Conservation (phyloP, 2,329 filamentous ascomycete species). For the Fusarium anthophilum region DNA sequence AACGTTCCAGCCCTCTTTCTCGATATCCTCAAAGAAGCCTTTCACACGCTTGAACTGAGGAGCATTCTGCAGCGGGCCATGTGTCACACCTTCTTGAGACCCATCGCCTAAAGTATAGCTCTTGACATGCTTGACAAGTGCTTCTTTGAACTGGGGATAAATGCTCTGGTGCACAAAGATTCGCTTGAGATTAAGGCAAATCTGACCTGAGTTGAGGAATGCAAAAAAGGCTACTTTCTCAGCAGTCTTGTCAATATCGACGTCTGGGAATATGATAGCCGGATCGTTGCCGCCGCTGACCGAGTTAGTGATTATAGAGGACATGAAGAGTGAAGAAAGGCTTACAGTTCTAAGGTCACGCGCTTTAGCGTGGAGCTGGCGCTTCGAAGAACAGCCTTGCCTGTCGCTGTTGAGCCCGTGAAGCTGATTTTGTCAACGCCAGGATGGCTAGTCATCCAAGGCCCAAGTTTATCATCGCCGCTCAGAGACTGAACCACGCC, state of each 20-base stretch:
- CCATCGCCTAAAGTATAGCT: slow-evolving; percentile 59
- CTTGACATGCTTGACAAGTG: slow-evolving; percentile 49
- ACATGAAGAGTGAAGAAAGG: accelerated
- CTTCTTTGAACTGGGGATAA: slow-evolving; percentile 62
- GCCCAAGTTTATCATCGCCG: slow-evolving; percentile 69
- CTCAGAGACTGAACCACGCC: slow-evolving; percentile 69
- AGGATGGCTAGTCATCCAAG: slow-evolving; percentile 65
- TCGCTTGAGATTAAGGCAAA: slow-evolving; percentile 59
- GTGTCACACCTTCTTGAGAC: slow-evolving; percentile 43
- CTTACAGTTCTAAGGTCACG: slow-evolving; percentile 66
- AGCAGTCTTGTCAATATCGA: slow-evolving; percentile 55
- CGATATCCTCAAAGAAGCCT: slow-evolving; percentile 59
- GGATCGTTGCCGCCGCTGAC: slow-evolving; percentile 64
- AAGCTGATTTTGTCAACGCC: slow-evolving; percentile 71
- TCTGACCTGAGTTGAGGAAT: slow-evolving; percentile 64
- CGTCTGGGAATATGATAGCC: slow-evolving; percentile 65
- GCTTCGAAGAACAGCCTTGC: slow-evolving; percentile 68
- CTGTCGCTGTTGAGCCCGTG: slow-evolving; percentile 68
- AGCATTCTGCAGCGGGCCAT: slow-evolving; percentile 70
- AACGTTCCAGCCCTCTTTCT: slow-evolving; percentile 54
- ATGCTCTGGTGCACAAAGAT: slow-evolving; percentile 69
- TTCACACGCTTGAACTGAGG: slow-evolving; percentile 68
- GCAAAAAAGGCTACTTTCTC: slow-evolving; percentile 50
- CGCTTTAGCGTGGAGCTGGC: slow-evolving; percentile 67
- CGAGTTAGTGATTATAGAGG: slow-evolving; percentile 10